These are phyloP conservation scores for Collybia nuda DNA, from an alignment of 768 basidiomycete genomes.

Conservation along the genomic window DNA sequence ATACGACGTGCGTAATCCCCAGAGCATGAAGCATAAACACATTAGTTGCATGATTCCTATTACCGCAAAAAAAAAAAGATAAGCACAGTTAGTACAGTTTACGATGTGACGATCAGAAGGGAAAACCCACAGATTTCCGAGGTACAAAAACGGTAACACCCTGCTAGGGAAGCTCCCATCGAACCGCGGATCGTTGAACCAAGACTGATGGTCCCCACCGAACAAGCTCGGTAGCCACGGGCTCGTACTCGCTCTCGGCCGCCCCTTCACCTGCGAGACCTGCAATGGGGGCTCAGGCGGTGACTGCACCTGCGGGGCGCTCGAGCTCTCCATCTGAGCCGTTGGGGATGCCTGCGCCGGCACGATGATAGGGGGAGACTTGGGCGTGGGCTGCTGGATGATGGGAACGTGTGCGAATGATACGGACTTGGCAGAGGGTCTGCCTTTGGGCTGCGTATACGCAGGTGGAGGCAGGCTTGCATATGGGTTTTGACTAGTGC, in stretches of 20 bases:
- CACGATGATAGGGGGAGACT: constrained; percentile 22
- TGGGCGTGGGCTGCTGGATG: background rate
- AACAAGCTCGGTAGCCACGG: constrained; percentile 62
- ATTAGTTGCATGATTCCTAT: constrained; percentile 89
- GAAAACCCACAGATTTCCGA: constrained; percentile 85
- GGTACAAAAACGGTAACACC: constrained; percentile 88
- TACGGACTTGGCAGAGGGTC: constrained; percentile 51
- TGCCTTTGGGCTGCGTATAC: constrained; percentile 22
- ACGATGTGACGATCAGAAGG: constrained; percentile 11
- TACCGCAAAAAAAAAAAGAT: constrained; percentile 7
- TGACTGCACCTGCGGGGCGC: constrained; percentile 1
- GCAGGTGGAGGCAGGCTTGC: constrained; percentile 8
- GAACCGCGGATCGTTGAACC: constrained; percentile 92
- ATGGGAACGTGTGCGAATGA: constrained; percentile 39
- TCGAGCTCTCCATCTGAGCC: background rate
- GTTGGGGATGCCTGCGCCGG: constrained; percentile 17
- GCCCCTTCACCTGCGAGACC: constrained; percentile 28
- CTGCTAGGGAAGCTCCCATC: constrained; percentile 96
- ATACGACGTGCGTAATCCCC: constrained; percentile 96
- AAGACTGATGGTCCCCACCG: constrained; percentile 76
- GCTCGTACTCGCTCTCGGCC: constrained; percentile 73
- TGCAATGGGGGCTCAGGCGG: background rate
- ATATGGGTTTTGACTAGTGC: too few relatives aligned
- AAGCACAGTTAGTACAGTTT: background rate
- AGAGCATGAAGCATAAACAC: constrained; percentile 95